Evolutionary conservation across 257 asterid genomes (phyloP), one percentile per base, ranked within the genome.

Genomic region (Plantago elongata): DNA sequence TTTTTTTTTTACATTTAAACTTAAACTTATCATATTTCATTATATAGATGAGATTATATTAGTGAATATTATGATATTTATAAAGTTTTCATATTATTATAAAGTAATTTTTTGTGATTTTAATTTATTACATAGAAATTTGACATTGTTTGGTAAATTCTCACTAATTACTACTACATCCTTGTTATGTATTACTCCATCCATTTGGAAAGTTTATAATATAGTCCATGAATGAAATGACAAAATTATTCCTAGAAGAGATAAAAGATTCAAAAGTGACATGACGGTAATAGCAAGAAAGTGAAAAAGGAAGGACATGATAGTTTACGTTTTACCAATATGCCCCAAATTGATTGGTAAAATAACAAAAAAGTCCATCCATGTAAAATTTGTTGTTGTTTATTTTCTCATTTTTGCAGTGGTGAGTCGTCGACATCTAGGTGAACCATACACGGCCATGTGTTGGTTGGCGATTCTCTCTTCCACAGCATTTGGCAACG

Each of bases 241-340:
- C 84, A 60, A 47, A 18, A 47, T 61, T 67, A 15, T 77, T 81
- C 75, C 62, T 15, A n/a, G 34, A 13, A 46, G 37, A 60, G 37
- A 16, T 46, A 64, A 47, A 34, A 30, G 51, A 65, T 46, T 11
- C 50, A 71, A 69, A 22, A 30, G 45, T 51, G 62, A 69, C 70
- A 73, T 66, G 78, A 60, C 75, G 72, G 61, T 58, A 63, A 63
- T 64, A 74, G 72, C 66, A 56, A 8, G 45, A 64, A 9, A 9
- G 72, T 50, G 70, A 51, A 27, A 63, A 57, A 69, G 67, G 65
- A 62, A 52, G 14, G 61, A 47, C 69, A 22, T 34, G 40, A 34
- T 34, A 7, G 40, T 13, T 15, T 7, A 1, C 13, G 0, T 27
- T 27, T 22, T 45, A 4, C 57, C 48, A n/a, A 18, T 40, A 7